Base-by-base conservation (phyloP, 129 eudicot species). In the Tanacetum coccineum region DNA sequence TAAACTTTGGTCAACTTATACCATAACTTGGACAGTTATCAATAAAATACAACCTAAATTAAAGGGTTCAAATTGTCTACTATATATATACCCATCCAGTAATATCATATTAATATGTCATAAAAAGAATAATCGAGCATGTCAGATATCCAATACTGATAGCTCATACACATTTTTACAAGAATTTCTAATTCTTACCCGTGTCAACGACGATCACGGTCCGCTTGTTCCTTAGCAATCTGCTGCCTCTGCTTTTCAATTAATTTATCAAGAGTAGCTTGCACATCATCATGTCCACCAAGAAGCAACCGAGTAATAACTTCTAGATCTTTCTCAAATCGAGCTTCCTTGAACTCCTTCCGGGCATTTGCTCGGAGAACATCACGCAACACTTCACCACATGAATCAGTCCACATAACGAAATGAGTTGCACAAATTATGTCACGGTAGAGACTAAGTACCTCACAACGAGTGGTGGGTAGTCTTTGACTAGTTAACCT, bases 281-380 rank as follows among this genome's bases (percentile, higher is more conserved):
- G 84, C 45, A 92, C 91, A 52, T 96, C 95, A 62, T 92, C 95
- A 48, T 79, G 78, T 15, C 98, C 98, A 47, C 95, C 95, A 25
- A 92, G 80, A 46, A 92, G 74, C 78, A 92, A 52, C 74, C 82
- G 80, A 32, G 96, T 92, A 0, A 92, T 67, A 15, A 88, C 64
- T 69, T 92, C 96, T 20, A 95, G 96, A 70, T 92, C 98, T 36
- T 76, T 92, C 84, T 92, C 98, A 6, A 80, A 92, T 6, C 91
- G 74, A 49, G 98, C 91, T 25, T 78, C 95, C 70, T 92, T 96
- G 42, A 88, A 92, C 70, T 92, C 96, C 74, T 86, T 92, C 13
- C 92, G 70, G 6, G 96, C 96, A 64, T 88, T 92, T 54, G 75
- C 89, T 56, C 92, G 74, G 45, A 92, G 83, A n/a, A 92, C 80